Percentiles rank a stretch among this genome's conserved stretches.
Conservation (phyloP, 1,284 basidiomycete species). For the Xanthoconium separans region DNA sequence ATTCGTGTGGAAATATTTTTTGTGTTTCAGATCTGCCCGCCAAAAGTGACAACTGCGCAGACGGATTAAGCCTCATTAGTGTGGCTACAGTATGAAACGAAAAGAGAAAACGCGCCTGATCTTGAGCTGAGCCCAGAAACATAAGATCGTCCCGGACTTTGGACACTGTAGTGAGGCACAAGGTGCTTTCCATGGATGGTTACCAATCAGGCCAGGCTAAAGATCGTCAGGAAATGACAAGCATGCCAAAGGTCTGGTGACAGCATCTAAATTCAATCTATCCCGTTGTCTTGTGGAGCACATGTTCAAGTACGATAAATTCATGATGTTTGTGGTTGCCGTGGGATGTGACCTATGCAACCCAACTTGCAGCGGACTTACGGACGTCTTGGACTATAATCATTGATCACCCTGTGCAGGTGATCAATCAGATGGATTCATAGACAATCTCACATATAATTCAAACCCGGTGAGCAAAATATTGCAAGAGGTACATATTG, state of each 20-base stretch:
- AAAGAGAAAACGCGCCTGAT: neutral
- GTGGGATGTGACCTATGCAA: neutral
- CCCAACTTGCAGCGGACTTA: neutral
- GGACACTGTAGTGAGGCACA: too few species aligned
- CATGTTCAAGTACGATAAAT: neutral
- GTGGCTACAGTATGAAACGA: too few species aligned
- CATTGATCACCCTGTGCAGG: too few species aligned
- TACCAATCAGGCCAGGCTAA: neutral
- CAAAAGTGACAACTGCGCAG: neutral
- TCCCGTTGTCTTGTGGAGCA: neutral
- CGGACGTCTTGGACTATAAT: neutral
- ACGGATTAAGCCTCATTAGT: neutral
- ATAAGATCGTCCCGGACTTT: neutral
- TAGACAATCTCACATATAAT: neutral
- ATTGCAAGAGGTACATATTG: neutral
- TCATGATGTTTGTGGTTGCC: neutral
- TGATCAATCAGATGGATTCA: neutral
- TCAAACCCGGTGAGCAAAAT: neutral
- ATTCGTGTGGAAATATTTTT: neutral
- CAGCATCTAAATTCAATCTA: neutral
- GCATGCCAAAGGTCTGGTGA: neutral
- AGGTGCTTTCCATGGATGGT: too few species aligned
- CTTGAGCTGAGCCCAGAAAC: neutral
- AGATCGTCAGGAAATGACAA: neutral
- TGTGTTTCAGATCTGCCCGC: slow-evolving; percentile 1